Conservation (phyloP, 192 early-diverging fungal genomes). For the Gryganskiella cystojenkinii region DNA sequence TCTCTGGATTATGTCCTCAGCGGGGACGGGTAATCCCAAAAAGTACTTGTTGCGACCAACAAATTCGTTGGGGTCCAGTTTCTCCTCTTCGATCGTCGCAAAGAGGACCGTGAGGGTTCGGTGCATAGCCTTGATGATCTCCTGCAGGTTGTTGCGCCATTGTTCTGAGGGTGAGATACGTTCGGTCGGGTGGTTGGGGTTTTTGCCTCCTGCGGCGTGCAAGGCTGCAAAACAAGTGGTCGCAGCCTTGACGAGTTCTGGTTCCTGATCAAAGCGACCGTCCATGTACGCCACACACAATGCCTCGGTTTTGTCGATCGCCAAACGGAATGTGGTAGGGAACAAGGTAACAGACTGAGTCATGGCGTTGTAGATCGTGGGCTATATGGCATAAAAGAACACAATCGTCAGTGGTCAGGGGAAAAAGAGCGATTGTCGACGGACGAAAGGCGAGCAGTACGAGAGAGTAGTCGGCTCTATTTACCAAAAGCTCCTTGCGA, state of each 20-base stretch:
- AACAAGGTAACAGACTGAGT: constrained; percentile 55
- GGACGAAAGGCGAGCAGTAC: no score
- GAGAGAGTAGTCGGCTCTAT: neutral
- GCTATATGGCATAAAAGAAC: no score
- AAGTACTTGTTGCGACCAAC: constrained; percentile 55
- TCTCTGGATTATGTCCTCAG: constrained; percentile 45
- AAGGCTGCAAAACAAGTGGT: constrained; percentile 57
- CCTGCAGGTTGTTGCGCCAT: constrained; percentile 55
- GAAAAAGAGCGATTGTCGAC: no score
- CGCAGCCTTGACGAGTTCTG: constrained; percentile 36
- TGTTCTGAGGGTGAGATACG: constrained; percentile 47
- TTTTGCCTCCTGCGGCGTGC: constrained; percentile 51
- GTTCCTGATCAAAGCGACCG: constrained; percentile 51
- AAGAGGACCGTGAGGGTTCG: constrained; percentile 58
- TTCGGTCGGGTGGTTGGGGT: constrained; percentile 50
- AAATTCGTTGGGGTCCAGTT: constrained; percentile 44
- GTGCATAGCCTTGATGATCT: constrained; percentile 60
- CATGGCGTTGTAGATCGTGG: constrained; percentile 56
- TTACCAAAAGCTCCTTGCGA: constrained; percentile 59
- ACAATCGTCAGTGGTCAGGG: no score
- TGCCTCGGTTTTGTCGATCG: constrained; percentile 54
- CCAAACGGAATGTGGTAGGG: constrained; percentile 61
- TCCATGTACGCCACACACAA: constrained; percentile 63
- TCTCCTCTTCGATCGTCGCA: constrained; percentile 63
- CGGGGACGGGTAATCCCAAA: constrained; percentile 42